Conservation (phyloP, 1,284 basidiomycete species). For the Kwoniella shivajii region DNA sequence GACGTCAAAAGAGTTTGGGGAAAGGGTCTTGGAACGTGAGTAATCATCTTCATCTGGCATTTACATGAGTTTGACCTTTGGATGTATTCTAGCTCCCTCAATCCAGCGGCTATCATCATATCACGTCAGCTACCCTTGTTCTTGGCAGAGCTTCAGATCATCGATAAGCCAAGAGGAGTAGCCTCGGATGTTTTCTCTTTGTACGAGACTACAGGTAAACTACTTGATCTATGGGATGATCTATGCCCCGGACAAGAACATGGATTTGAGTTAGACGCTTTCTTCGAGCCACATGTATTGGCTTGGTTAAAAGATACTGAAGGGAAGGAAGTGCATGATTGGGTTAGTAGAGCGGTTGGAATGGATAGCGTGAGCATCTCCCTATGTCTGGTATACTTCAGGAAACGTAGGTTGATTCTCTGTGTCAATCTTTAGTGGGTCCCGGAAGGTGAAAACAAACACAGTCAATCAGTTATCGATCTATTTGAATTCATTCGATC, state of each 20-base stretch:
- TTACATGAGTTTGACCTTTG: background rate
- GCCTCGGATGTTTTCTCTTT: slow-evolving; percentile 48
- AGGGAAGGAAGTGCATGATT: slow-evolving; percentile 47
- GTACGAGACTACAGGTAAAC: slow-evolving; percentile 46
- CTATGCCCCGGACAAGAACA: slow-evolving; percentile 44
- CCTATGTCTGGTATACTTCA: background rate
- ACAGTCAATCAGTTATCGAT: slow-evolving; percentile 51
- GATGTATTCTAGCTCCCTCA: slow-evolving; percentile 22
- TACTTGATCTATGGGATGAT: slow-evolving; percentile 47
- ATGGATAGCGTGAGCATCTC: slow-evolving; percentile 47
- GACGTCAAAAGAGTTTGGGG: slow-evolving; percentile 43
- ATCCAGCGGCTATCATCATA: slow-evolving; percentile 48
- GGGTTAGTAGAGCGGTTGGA: slow-evolving; percentile 51
- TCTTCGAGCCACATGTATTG: slow-evolving; percentile 54
- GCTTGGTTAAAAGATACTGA: slow-evolving; percentile 52
- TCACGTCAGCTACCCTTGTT: slow-evolving; percentile 52
- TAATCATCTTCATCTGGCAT: background rate
- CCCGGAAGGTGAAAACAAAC: slow-evolving; percentile 47
- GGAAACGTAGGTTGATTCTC: background rate
- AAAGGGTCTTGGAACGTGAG: slow-evolving; percentile 29
- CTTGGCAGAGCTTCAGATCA: slow-evolving; percentile 49
- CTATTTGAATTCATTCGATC: slow-evolving; percentile 52
- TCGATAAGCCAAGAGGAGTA: slow-evolving; percentile 40
- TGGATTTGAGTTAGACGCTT: slow-evolving; percentile 49
- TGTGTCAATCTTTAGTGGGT: slow-evolving; percentile 37